These are phyloP conservation scores for Phytopythium oedochilum DNA, from an alignment of 352 stramenopile genomes.

Conservation along the genomic window DNA sequence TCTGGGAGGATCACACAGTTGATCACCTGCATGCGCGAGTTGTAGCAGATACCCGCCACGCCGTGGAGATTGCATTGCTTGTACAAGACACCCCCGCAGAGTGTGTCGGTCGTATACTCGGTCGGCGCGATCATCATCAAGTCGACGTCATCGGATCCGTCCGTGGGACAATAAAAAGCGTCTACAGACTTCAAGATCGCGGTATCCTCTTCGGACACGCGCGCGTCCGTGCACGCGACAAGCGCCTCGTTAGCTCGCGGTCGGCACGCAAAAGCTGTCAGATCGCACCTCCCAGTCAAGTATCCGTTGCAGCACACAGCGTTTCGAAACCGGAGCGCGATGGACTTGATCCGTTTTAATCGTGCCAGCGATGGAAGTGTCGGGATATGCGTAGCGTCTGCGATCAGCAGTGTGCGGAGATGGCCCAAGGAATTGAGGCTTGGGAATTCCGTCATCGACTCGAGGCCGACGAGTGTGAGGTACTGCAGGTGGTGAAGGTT, in stretches of 20 bases:
- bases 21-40: conserved; percentile 30
- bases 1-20: conserved; percentile 13
- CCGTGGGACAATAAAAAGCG: neutral
- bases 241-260: too few species aligned
- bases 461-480: conserved; percentile 19
- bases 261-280: conserved; percentile 22
- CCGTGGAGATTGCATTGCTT: conserved; percentile 21
- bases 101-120: conserved; percentile 19
- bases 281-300: conserved; percentile 14
- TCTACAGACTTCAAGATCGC: neutral
- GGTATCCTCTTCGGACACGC: too few species aligned
- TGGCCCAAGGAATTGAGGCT: conserved; percentile 18
- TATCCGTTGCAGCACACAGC: conserved; percentile 33
- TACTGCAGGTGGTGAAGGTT: conserved; percentile 31
- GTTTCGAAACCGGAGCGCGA: conserved; percentile 18
- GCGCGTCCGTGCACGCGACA: too few species aligned
- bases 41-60: conserved; percentile 32
- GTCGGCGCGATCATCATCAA: conserved; percentile 12
- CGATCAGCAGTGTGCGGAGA: conserved; percentile 16
- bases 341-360: conserved; percentile 9
- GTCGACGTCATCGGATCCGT: conserved; percentile 1
- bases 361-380: conserved; percentile 16
- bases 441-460: conserved; percentile 16
- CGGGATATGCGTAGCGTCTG: conserved; percentile 16
- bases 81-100: conserved; percentile 23